Conservation (phyloP, 192 early-diverging fungal genomes). For the Coemansia sp. region DNA sequence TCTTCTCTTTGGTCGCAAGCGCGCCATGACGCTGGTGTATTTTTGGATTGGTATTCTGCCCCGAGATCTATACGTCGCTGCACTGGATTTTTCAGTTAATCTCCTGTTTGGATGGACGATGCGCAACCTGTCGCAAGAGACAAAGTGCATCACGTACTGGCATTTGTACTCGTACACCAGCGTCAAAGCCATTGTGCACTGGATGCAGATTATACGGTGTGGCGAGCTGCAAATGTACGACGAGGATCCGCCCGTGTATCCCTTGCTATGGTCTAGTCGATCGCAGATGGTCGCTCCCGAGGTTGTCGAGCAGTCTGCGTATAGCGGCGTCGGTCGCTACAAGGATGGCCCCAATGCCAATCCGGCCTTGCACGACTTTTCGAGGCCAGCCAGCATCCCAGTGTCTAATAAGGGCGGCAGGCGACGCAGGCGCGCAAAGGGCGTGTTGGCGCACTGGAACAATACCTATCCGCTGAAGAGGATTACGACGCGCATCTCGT, state of each 20-base stretch:
- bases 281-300: neutral
- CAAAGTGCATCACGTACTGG: constrained; percentile 79
- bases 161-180: constrained; percentile 89
- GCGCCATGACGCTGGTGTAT: constrained; percentile 70
- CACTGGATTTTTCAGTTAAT: constrained; percentile 69
- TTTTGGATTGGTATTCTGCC: constrained; percentile 86
- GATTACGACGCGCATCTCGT: constrained; percentile 82
- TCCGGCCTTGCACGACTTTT: constrained; percentile 5
- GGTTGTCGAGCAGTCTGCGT: neutral
- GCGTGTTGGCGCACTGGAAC: constrained; percentile 50
- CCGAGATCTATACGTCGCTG: constrained; percentile 67
- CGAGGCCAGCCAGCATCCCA: constrained; percentile 23
- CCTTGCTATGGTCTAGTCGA: constrained; percentile 31
- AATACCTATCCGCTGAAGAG: constrained; percentile 58
- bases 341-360: neutral
- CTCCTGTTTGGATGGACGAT: constrained; percentile 86
- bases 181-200: constrained; percentile 90
- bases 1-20: constrained; percentile 83
- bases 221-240: constrained; percentile 92
- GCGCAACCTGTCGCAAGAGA: constrained; percentile 64
- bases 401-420: constrained; percentile 12
- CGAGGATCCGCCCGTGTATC: constrained; percentile 64
- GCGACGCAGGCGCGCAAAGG: constrained; percentile 70
- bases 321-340: neutral
- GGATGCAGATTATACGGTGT: constrained; percentile 94